phyloP scores from a whole-genome alignment of 2,329 filamentous ascomycete species.

The Hysterium pulicare region DNA sequence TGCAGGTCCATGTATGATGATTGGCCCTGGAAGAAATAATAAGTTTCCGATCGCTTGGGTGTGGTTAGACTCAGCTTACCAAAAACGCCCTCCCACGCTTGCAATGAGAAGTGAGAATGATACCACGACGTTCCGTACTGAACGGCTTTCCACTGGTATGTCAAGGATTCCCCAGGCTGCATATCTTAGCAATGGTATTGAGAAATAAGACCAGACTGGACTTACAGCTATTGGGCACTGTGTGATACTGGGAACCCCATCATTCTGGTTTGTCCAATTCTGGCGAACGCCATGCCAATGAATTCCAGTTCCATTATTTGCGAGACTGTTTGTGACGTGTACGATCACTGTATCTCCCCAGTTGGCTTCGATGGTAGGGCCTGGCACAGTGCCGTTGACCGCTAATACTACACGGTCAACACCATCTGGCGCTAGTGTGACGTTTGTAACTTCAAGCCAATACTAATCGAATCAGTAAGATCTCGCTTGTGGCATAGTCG shows the following conservation, averaged over 20 bases:
- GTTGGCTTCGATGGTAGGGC: conserved; percentile 62
- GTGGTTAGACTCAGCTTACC: too few species aligned
- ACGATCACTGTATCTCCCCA: conserved; percentile 59
- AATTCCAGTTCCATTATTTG: conserved; percentile 61
- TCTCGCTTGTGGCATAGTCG: neutral
- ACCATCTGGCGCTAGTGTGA: conserved; percentile 61
- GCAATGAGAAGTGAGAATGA: conserved; percentile 59
- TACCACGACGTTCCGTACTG: conserved; percentile 59
- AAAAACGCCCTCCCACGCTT: conserved; percentile 31
- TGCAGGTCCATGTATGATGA: conserved; percentile 40
- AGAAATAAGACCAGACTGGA: neutral
- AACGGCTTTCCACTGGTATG: conserved; percentile 49
- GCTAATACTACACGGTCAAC: conserved; percentile 66
- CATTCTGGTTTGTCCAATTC: conserved; percentile 67
- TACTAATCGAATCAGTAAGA: neutral
- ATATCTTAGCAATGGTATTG: neutral
- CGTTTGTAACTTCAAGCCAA: conserved; percentile 40
- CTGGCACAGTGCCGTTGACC: conserved; percentile 74
- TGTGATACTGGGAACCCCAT: conserved; percentile 57
- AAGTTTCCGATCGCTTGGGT: too few species aligned
- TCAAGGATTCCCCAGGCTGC: conserved; percentile 18
- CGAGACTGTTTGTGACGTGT: conserved; percentile 57
- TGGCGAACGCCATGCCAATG: conserved; percentile 71
- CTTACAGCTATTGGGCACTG: conserved; percentile 9
- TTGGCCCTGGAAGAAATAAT: conserved; percentile 29